Conservation (phyloP, 441 rosid genomes). For the Lagerstroemia fauriei region DNA sequence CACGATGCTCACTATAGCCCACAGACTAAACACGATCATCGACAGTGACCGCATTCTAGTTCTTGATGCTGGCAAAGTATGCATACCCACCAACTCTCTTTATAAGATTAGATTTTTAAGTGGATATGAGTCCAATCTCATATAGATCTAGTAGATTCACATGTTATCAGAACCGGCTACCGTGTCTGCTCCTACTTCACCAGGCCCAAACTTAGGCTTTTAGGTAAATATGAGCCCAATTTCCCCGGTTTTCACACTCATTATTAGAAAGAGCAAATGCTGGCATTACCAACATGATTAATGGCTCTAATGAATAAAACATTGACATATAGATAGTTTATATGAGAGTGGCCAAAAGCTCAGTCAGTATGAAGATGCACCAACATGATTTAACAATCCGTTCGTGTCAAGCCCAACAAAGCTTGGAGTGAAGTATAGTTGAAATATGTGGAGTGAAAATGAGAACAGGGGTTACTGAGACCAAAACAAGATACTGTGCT, state of each 20-base stretch:
- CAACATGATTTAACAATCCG: background rate
- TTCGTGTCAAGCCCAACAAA: background rate
- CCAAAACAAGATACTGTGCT: too few species aligned
- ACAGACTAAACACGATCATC: constrained; percentile 84
- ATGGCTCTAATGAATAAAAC: background rate
- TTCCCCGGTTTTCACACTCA: too few species aligned
- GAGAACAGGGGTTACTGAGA: background rate
- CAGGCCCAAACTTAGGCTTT: too few species aligned
- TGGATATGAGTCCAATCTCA: too few species aligned
- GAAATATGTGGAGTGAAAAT: background rate
- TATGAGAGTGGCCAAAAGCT: background rate
- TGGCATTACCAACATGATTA: background rate
- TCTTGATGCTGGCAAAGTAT: constrained; percentile 83
- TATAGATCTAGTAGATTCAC: too few species aligned
- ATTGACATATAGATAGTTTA: background rate
- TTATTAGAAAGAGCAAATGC: background rate
- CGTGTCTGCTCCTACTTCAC: too few species aligned
- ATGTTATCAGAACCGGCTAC: too few species aligned
- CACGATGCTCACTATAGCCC: constrained; percentile 92
- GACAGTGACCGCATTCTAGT: constrained; percentile 81
- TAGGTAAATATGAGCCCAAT: too few species aligned
- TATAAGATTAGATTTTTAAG: too few species aligned
- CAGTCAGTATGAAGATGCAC: background rate
- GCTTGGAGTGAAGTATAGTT: background rate
- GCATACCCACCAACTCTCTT: background rate